A percentile compares a stretch with the other conserved stretches of the same genome.
Conservation (phyloP, 192 early-diverging fungal species). For the Coemansia sp. region DNA sequence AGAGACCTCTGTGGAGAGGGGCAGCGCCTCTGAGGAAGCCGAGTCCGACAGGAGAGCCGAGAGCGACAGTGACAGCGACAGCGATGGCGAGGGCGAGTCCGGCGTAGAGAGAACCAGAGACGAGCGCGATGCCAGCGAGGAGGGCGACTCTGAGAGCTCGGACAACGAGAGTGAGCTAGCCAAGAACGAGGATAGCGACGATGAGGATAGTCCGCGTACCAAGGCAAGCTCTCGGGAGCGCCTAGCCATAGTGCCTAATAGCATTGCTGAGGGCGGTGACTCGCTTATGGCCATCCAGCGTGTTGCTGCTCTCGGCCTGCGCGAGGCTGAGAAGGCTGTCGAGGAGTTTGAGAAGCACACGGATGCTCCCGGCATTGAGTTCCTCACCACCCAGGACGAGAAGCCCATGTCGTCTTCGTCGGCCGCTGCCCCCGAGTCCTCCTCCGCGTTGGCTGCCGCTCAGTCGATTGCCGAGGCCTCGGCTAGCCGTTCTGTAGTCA, state of each 20-base stretch:
- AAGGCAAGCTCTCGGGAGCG: not conserved
- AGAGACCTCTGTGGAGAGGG: not conserved
- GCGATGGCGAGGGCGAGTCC: conserved; percentile 24
- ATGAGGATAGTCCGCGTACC: conserved; percentile 6
- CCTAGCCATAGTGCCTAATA: not conserved
- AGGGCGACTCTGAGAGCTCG: conserved; percentile 8
- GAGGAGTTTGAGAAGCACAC: conserved; percentile 34
- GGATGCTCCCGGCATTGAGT: conserved; percentile 16
- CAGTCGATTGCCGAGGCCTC: not conserved
- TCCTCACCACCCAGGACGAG: conserved; percentile 26
- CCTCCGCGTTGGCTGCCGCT: not conserved
- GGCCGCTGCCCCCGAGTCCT: not conserved
- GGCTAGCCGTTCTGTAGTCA: not conserved
- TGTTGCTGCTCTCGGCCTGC: conserved; percentile 33
- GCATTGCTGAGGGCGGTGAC: conserved; percentile 5
- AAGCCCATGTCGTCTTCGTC: conserved; percentile 1
- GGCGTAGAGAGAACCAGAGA: conserved; percentile 9
- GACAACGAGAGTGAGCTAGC: conserved; percentile 5
- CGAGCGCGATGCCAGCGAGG: conserved; percentile 4
- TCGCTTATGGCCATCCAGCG: conserved; percentile 34
- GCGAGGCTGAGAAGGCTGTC: conserved; percentile 37
- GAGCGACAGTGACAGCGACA: conserved; percentile 28
- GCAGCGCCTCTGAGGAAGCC: conserved; percentile 9
- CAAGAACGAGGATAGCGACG: conserved; percentile 2
- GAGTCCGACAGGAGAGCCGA: conserved; percentile 5